Evolutionary conservation across 352 stramenopile genomes (phyloP).

Genomic region (Phytophthora cactorum): DNA sequence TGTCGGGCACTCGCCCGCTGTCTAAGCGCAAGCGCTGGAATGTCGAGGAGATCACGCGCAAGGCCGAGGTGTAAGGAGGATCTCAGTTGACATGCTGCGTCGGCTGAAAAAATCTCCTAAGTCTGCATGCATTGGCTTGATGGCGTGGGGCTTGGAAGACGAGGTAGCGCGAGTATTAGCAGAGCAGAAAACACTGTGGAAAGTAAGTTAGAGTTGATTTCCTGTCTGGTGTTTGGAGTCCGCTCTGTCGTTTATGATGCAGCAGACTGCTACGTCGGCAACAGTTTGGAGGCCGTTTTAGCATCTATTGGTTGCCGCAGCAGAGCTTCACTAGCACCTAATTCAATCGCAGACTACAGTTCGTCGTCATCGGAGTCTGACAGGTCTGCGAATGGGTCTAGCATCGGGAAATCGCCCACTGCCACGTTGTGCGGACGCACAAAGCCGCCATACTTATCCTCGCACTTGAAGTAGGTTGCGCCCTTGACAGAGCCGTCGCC

Average conservation of each 20-base stretch:
- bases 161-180: constrained; percentile 26
- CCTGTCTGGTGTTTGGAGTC: constrained; percentile 21
- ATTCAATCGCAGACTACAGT: constrained; percentile 41
- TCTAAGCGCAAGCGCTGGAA: constrained; percentile 91
- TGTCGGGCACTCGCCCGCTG: constrained; percentile 78
- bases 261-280: not conserved
- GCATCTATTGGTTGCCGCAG: not conserved
- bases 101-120: not conserved
- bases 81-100: constrained; percentile 5
- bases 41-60: constrained; percentile 90
- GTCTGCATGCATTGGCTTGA: not conserved
- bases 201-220: constrained; percentile 65
- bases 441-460: constrained; percentile 93
- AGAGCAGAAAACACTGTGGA: constrained; percentile 37
- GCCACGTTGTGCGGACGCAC: constrained; percentile 94
- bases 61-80: constrained; percentile 76
- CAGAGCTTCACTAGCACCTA: too few species aligned
- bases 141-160: not conserved
- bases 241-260: constrained; percentile 21
- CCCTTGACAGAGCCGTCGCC: constrained; percentile 93
- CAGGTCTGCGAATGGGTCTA: constrained; percentile 81
- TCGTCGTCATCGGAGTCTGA: constrained; percentile 87
- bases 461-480: constrained; percentile 93
- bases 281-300: not conserved
- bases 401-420: constrained; percentile 93